These are phyloP conservation scores for Trichomonas gallinae DNA, from an alignment of 208 protist genomes.

Conservation along the genomic window DNA sequence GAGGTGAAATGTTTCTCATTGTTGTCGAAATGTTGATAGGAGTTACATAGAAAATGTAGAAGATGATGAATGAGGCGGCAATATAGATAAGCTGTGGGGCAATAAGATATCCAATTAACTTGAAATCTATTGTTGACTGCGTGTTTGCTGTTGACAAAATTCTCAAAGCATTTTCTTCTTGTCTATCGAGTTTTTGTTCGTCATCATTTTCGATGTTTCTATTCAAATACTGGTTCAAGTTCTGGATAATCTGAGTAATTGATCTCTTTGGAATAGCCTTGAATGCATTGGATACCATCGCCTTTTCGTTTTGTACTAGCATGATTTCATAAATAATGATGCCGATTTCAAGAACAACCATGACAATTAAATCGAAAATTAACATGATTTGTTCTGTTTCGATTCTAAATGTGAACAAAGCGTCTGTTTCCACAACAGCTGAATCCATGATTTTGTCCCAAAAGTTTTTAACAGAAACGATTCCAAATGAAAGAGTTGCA, in stretches of 20 bases:
- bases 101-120: not conserved
- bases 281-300: not conserved
- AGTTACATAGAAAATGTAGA: not conserved
- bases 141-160: not conserved
- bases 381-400: not conserved
- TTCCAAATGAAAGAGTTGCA: not conserved
- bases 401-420: not conserved
- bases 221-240: not conserved
- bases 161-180: constrained; percentile 11
- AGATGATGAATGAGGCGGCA: not conserved
- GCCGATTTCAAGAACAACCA: not conserved
- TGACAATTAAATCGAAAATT: not conserved
- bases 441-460: not conserved
- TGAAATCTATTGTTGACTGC: not conserved
- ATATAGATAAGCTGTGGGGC: not conserved
- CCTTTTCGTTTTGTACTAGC: not conserved
- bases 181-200: not conserved
- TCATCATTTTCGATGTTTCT: not conserved
- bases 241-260: not conserved
- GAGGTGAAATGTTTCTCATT: not conserved
- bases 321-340: not conserved
- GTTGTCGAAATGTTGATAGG: not conserved
- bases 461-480: not conserved
- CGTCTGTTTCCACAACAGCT: not conserved
- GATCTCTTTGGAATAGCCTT: not conserved